Evolutionary conservation across 2,329 filamentous ascomycete genomes (phyloP), one percentile per base, ranked within the genome.

Genomic region (Lachnellula hyalina): DNA sequence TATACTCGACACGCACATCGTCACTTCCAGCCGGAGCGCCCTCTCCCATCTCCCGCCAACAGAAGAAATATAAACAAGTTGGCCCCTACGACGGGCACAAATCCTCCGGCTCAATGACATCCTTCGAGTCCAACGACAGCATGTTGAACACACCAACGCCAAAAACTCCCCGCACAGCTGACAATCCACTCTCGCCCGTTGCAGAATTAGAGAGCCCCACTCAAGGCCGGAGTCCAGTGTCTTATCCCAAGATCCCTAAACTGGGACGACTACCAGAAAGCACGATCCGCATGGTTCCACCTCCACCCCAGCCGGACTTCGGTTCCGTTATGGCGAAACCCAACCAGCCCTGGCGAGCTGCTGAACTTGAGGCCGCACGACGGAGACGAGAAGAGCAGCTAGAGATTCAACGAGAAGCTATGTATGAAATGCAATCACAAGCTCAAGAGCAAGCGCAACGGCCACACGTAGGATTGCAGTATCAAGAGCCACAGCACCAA

Each of bases 161-260:
- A 47, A 55, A 32, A 34, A 52, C 42, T 28, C 47, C 59, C 19
- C 52, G 48, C 34, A 58, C 56, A 28, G 56, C 49, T 23, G 60
- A 55, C 2, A 41, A 35, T 11, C 64, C 65, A 14, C 54, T 68
- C 4, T 68, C 65, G 23, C 67, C 67, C 8, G 66, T 69, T 2
- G 58, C 28, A 11, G 28, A 32, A 11, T 32, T 62, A 7, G 66
- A 68, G 53, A 66, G 63, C 21, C 67, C 67, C 5, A 52, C 60
- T 11, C 61, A 55, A 38, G 63, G 63, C 11, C 52, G 47, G 19
- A 63, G 63, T 53, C 65, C 65, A n/a, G 66, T 66, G 21, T 61
- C 53, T 15, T 66, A 67, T 41, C 65, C 66, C 4, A 66, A 64
- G 49, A 67, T 66, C 35, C 58, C 58, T 12, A 52, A 54, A 38